These are phyloP conservation scores for Leucocoprinus birnbaumii DNA, from an alignment of 768 basidiomycete genomes.

Conservation along the genomic window DNA sequence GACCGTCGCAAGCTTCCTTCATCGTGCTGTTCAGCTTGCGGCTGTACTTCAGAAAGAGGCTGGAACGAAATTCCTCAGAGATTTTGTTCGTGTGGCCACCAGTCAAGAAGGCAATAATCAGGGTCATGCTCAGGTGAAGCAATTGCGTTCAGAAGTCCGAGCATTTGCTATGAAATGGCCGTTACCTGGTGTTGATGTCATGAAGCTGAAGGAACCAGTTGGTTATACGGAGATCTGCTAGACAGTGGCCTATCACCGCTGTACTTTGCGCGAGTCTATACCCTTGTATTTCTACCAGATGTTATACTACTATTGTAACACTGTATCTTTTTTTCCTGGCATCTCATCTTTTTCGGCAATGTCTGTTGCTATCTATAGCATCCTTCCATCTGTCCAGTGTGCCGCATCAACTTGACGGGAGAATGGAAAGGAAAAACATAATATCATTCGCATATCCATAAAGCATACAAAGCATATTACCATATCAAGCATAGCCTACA, in stretches of 20 bases:
- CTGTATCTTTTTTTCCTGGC: too few relatives aligned
- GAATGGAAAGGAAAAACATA: background rate
- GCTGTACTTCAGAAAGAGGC: constrained; percentile 91
- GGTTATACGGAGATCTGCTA: constrained; percentile 55
- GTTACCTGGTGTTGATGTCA: constrained; percentile 76
- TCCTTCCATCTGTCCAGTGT: too few relatives aligned
- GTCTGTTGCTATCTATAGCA: too few relatives aligned
- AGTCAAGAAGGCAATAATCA: constrained; percentile 63
- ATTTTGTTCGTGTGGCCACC: constrained; percentile 85
- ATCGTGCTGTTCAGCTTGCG: constrained; percentile 91
- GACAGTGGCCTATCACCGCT: too few relatives aligned
- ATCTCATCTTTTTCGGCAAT: too few relatives aligned
- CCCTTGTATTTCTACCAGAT: too few relatives aligned
- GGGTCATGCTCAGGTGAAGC: constrained; percentile 66
- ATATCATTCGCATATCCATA: background rate
- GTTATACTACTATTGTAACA: too few relatives aligned
- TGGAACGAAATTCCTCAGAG: constrained; percentile 91
- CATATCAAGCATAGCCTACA: background rate
- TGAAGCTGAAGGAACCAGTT: constrained; percentile 49
- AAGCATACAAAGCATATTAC: background rate
- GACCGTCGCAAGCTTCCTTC: constrained; percentile 84
- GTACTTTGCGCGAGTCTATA: too few relatives aligned
- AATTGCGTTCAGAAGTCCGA: constrained; percentile 77
- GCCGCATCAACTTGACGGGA: too few relatives aligned
- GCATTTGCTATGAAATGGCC: constrained; percentile 88